Evolutionary conservation across 108 stramenopile species (phyloP).

Genomic region (Pseudonitzschia delicatissima): DNA sequence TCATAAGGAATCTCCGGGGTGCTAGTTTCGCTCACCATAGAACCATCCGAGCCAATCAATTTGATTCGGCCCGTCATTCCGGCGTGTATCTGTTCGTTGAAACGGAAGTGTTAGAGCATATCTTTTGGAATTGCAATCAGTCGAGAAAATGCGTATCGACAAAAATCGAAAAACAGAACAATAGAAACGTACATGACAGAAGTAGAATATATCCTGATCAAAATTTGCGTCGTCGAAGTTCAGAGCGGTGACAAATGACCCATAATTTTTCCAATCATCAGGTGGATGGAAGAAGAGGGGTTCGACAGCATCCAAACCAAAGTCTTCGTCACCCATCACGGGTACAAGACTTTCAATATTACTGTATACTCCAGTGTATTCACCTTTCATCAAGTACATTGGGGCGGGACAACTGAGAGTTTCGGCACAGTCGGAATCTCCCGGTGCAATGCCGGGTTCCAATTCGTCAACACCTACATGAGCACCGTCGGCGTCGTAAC

Average conservation of each 20-base stretch:
- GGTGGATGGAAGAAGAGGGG: conserved; percentile 76
- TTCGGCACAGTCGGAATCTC: conserved; percentile 34
- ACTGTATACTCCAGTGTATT: conserved; percentile 52
- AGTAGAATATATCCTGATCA: conserved; percentile 85
- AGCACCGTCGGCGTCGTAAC: conserved; percentile 87
- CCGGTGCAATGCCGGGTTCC: conserved; percentile 60
- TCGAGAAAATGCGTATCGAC: too few relatives aligned
- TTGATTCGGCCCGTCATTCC: conserved; percentile 74
- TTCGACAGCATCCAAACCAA: conserved; percentile 84
- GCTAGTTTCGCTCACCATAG: conserved; percentile 26
- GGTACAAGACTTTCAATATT: conserved; percentile 28
- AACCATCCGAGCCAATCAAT: conserved; percentile 45
- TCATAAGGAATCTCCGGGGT: conserved; percentile 47
- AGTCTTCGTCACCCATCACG: conserved; percentile 38
- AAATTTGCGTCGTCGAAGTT: conserved; percentile 47
- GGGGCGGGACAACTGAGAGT: conserved; percentile 69
- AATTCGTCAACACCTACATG: conserved; percentile 81
- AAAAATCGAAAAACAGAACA: neutral
- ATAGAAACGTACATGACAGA: conserved; percentile 75
- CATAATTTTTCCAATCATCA: conserved; percentile 63
- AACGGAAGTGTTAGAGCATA: neutral
- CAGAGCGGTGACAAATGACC: conserved; percentile 56
- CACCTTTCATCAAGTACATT: conserved; percentile 72
- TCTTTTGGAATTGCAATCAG: neutral
- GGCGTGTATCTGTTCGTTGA: conserved; percentile 49